Percentiles rank a stretch among this genome's conserved stretches.
phyloP scores from a whole-genome alignment of 345 rosid species.

The Citrus reticulata region DNA sequence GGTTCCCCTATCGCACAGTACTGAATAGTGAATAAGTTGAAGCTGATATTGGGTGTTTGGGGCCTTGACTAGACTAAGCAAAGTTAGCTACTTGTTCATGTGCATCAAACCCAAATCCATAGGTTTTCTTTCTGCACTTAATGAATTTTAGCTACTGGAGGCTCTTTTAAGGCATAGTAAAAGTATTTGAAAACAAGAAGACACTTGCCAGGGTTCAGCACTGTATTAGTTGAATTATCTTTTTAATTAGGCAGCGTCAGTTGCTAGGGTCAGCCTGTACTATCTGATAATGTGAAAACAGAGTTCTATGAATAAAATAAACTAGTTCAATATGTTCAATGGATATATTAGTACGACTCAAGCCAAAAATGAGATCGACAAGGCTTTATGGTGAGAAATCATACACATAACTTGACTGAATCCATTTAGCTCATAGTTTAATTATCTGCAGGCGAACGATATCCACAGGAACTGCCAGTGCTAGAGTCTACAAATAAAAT shows the following conservation, averaged over 20 bases:
- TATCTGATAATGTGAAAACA: neutral
- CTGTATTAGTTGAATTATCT: neutral
- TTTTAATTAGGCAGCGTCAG: neutral
- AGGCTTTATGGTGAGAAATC: neutral
- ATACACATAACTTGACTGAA: slow-evolving; percentile 22
- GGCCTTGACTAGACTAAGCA: neutral
- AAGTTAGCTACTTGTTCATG: neutral
- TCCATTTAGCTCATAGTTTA: slow-evolving; percentile 17
- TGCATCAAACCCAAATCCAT: neutral
- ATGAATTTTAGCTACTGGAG: neutral
- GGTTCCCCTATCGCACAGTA: neutral
- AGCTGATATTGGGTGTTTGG: neutral
- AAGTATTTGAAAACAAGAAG: neutral
- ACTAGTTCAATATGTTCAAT: neutral
- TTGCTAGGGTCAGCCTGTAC: neutral
- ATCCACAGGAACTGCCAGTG: slow-evolving; percentile 34
- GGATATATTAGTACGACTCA: neutral
- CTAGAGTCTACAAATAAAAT: slow-evolving; percentile 38
- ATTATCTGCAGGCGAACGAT: slow-evolving; percentile 24
- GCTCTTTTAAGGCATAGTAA: neutral
- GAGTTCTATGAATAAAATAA: neutral
- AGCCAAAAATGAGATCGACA: neutral
- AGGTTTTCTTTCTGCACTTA: neutral
- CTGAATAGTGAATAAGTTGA: neutral
- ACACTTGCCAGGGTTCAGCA: neutral